Evolutionary conservation across 768 basidiomycete species (phyloP), one percentile per base, ranked within the genome.

Genomic region (Sutorius australiensis): DNA sequence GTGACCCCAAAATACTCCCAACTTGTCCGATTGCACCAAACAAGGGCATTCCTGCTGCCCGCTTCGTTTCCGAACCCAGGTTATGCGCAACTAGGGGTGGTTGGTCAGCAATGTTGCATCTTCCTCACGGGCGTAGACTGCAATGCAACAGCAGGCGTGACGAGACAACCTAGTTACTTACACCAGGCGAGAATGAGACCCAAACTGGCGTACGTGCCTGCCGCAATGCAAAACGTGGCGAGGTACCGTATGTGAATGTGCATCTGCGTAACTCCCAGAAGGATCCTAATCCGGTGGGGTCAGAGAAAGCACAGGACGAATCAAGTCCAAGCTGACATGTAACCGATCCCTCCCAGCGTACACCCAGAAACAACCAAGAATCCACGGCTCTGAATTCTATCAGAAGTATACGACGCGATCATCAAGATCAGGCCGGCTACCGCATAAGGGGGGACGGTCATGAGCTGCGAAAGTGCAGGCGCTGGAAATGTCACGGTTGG

Each of bases 381-480:
- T 1, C 80, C 80, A 19, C 80, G 74, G 42, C 63, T 71, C 52
- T 75, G 74, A 2, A 75, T 66, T 53, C 74, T 67, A 56, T 80
- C 77, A 6, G 80, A 78, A 17, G 54, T 53, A 53, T 73, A 80
- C 1, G 73, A 75, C 9, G 65, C 48, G 12, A 61, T 28, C 46
- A 74, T 56, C 10, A 79, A 59, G 33, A 78, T 62, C 11, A 71
- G 48, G 10, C 76, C 65, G 1, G 73, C 73, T 4, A 73, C 71
- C 6, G 77, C 77, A 56, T 82, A 81, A 9, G 81, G 81, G 7
- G 80, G 78, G 11, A 81, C 80, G 6, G 79, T 79, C 59, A 80
- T 71, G 1, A 81, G 63, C 57, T 81, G 79, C 0, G 75, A 73
- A 40, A 76, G 53, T 4, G 77, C 79, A 45, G 72, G 61, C 14